Percentiles rank a stretch among this genome's conserved stretches.
Evolutionary conservation across 495 filamentous ascomycete genomes (phyloP).

Genomic region (Aspergillus panamensis): DNA sequence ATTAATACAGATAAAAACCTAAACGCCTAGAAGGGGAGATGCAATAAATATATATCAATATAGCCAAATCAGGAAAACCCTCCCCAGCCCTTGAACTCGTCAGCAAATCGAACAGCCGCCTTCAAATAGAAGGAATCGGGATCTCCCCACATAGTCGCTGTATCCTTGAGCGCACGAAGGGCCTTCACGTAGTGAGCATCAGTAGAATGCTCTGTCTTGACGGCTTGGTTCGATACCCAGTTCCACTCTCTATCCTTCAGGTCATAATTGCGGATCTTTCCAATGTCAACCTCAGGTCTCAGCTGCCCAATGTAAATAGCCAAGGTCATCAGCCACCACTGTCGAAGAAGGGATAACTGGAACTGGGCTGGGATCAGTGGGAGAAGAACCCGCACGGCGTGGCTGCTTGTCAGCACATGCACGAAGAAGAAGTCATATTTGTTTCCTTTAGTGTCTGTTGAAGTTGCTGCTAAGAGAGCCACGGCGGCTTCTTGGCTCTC

Average conservation of each 20-base stretch:
- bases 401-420: conserved; percentile 76
- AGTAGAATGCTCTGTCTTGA: conserved; percentile 58
- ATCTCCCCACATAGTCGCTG: conserved; percentile 80
- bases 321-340: conserved; percentile 86
- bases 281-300: conserved; percentile 65
- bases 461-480: conserved; percentile 63
- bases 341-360: conserved; percentile 67
- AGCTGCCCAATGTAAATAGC: conserved; percentile 72
- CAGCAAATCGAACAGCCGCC: conserved; percentile 73
- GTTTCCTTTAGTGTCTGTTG: conserved; percentile 27
- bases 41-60: not conserved
- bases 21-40: not conserved
- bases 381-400: conserved; percentile 81
- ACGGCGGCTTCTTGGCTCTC: conserved; percentile 74
- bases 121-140: conserved; percentile 70
- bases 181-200: conserved; percentile 87
- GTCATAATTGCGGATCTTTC: conserved; percentile 58
- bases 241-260: conserved; percentile 66
- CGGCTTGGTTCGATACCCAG: conserved; percentile 64
- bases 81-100: conserved; percentile 76
- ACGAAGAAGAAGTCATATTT: conserved; percentile 82
- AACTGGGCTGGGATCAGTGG: conserved; percentile 71
- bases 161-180: conserved; percentile 68
- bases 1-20: not conserved
- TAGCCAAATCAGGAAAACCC: conserved; percentile 42